Conservation (phyloP, 2,329 filamentous ascomycete genomes). For the Calonectria pauciramosa region DNA sequence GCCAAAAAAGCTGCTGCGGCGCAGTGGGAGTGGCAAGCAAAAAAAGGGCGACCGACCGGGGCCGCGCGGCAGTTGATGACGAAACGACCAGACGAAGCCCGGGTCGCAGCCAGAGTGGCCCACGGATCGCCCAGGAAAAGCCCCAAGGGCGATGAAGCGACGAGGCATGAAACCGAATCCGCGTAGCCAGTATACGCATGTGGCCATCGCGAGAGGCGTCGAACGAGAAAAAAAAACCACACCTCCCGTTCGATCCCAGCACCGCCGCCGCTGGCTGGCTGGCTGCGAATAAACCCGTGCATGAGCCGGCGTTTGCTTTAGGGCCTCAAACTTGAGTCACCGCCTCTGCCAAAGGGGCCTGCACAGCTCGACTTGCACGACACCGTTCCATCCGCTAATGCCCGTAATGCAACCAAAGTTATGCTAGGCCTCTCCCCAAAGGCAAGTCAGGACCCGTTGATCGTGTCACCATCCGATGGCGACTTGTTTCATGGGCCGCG, state of each 20-base stretch:
- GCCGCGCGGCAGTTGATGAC: constrained; percentile 23
- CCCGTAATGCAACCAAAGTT: constrained; percentile 2
- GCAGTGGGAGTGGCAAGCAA: constrained; percentile 1
- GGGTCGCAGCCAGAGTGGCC: constrained; percentile 13
- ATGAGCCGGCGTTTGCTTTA: background rate
- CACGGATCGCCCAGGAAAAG: background rate
- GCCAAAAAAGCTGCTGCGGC: background rate
- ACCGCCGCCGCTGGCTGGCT: constrained; percentile 14
- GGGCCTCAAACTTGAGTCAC: constrained; percentile 14
- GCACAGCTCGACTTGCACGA: background rate
- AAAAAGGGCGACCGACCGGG: background rate
- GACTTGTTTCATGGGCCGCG: constrained; percentile 19
- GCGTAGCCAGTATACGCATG: constrained; percentile 1
- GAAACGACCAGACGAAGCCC: constrained; percentile 11
- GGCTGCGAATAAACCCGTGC: constrained; percentile 2
- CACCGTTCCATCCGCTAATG: constrained; percentile 10
- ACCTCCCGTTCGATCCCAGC: constrained; percentile 1
- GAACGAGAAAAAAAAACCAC: background rate
- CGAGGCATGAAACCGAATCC: background rate
- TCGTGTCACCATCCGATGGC: constrained; percentile 12
- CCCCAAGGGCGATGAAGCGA: background rate
- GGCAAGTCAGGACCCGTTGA: constrained; percentile 12
- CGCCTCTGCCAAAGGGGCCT: background rate
- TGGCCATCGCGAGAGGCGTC: background rate
- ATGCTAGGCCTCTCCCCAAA: background rate